These are phyloP conservation scores for Parietichytrium sp. DNA, from an alignment of 108 stramenopile genomes.

Conservation along the genomic window DNA sequence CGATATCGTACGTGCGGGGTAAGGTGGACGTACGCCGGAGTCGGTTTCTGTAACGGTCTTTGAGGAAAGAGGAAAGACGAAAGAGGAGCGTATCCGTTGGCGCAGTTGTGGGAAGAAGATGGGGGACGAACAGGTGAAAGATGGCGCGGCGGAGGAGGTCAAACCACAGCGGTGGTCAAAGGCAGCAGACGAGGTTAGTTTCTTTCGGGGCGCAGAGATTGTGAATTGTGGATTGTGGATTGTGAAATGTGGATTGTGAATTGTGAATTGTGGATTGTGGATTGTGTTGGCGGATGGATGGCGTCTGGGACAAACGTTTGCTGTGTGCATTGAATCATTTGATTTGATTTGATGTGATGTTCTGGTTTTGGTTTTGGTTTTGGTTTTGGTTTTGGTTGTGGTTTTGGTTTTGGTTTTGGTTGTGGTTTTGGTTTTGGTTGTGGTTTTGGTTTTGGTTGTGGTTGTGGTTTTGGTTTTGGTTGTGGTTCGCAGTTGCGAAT, in stretches of 20 bases:
- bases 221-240: not conserved
- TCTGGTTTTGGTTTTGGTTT: not conserved
- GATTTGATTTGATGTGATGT: not conserved
- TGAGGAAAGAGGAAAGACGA: no score
- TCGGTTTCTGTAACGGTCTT: no score
- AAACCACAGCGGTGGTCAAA: slow-evolving; percentile 3
- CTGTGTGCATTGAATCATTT: no score
- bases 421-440: not conserved
- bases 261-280: not conserved
- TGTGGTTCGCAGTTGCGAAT: not conserved
- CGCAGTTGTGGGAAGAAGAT: no score
- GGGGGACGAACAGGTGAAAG: not conserved
- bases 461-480: not conserved
- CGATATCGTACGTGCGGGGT: no score
- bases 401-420: not conserved
- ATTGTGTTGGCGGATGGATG: not conserved
- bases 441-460: not conserved
- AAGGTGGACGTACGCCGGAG: no score
- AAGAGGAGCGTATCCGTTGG: no score
- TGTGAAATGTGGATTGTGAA: not conserved
- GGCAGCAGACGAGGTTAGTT: slow-evolving; percentile 28
- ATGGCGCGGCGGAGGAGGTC: not conserved
- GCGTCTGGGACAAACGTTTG: not conserved
- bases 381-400: not conserved
- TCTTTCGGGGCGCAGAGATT: not conserved